Percentiles rank a stretch among this genome's conserved stretches.
Evolutionary conservation across 192 early-diverging fungal genomes (phyloP).

Genomic region (Podila verticillata): DNA sequence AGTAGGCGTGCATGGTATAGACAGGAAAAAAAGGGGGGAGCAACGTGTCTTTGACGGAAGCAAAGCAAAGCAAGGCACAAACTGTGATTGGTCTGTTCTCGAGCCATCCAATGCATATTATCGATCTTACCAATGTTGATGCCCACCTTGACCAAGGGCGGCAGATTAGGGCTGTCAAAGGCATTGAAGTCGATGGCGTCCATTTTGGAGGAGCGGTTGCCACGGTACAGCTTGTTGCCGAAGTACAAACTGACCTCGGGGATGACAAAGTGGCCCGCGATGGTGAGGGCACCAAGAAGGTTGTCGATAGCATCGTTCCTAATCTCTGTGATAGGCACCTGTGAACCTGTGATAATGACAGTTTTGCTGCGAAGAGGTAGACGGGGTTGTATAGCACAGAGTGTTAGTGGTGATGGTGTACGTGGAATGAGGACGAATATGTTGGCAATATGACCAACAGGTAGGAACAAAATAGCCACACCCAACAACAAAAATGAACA

Average conservation of each 20-base stretch:
- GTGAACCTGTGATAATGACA: slow-evolving; percentile 97
- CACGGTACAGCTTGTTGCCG: slow-evolving; percentile 91
- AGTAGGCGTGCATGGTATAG: background rate
- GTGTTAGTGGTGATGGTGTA: background rate
- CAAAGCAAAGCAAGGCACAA: background rate
- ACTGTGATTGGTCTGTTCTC: background rate
- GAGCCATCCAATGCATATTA: background rate
- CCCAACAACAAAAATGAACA: too few relatives aligned
- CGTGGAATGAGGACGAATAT: too few relatives aligned
- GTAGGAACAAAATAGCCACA: too few relatives aligned
- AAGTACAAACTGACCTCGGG: slow-evolving; percentile 96
- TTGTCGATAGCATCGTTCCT: slow-evolving; percentile 99
- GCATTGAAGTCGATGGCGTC: slow-evolving; percentile 87
- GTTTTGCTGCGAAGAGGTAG: slow-evolving; percentile 73
- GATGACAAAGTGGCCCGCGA: slow-evolving; percentile 98
- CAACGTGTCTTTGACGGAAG: background rate
- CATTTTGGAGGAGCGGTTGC: slow-evolving; percentile 86
- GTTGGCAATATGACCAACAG: too few relatives aligned
- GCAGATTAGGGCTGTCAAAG: slow-evolving; percentile 88
- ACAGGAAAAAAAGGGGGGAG: background rate
- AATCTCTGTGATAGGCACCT: slow-evolving; percentile 97
- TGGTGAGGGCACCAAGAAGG: slow-evolving; percentile 93
- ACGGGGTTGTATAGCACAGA: background rate
- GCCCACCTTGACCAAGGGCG: slow-evolving; percentile 93
- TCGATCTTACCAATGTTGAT: slow-evolving; percentile 85